A percentile compares a stretch with the other conserved stretches of the same genome.
phyloP scores from a whole-genome alignment of 225 moss, liverwort and hornwort species.

The Antitrichia curtipendula region DNA sequence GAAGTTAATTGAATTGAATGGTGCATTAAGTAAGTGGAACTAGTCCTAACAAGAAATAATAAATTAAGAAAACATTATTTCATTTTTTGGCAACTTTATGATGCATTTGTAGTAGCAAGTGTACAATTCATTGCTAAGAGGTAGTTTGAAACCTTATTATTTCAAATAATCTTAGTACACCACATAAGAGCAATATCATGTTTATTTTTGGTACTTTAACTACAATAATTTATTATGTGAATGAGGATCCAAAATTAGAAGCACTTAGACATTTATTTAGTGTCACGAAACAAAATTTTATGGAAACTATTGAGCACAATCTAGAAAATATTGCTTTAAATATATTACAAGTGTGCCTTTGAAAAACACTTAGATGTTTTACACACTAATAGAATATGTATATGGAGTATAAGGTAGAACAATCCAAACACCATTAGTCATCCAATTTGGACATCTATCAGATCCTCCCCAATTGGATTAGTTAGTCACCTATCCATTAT shows the following conservation, averaged over 20 bases:
- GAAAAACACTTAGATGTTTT: not conserved
- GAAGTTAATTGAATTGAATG: not conserved
- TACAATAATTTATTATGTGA: not conserved
- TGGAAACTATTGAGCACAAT: not conserved
- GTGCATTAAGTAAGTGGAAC: not conserved
- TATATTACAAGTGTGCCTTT: not conserved
- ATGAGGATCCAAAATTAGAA: not conserved
- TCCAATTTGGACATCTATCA: not conserved
- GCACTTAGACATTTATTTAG: not conserved
- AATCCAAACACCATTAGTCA: not conserved
- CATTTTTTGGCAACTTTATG: not conserved
- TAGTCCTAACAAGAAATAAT: not conserved
- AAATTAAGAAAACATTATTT: not conserved
- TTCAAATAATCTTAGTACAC: not conserved
- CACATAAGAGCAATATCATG: not conserved
- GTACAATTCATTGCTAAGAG: not conserved
- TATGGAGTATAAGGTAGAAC: rapidly evolving
- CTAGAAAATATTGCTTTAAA: not conserved
- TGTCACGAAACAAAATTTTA: not conserved
- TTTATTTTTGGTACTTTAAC: not conserved
- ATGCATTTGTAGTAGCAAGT: not conserved
- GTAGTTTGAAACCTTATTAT: not conserved
- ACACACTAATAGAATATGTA: not conserved
- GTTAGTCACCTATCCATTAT: too few relatives aligned
- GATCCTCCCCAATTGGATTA: not conserved